Percentiles rank a stretch among this genome's conserved stretches.
phyloP scores from a whole-genome alignment of 192 early-diverging fungal species.

The Entomortierella chlamydospora region DNA sequence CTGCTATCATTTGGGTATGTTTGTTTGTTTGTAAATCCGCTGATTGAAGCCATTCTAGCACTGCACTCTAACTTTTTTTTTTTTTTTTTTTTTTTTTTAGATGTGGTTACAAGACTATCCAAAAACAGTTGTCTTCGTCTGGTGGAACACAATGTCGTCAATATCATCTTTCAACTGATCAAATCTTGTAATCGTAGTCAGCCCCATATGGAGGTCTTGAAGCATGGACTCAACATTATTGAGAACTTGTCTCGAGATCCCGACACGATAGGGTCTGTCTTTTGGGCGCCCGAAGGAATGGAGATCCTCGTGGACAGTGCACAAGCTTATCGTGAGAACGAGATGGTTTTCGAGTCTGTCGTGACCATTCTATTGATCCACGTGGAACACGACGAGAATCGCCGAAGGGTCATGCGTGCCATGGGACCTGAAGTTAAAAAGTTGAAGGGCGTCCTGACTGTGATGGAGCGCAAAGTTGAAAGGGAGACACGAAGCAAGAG shows the following conservation, averaged over 20 bases:
- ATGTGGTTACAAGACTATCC: constrained; percentile 53
- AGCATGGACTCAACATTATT: constrained; percentile 53
- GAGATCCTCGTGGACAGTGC: constrained; percentile 53
- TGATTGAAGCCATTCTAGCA: not conserved
- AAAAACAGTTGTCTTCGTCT: constrained; percentile 55
- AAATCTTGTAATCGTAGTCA: constrained; percentile 54
- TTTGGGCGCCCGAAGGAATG: constrained; percentile 45
- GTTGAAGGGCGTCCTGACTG: constrained; percentile 27
- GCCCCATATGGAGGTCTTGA: constrained; percentile 58
- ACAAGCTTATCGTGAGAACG: constrained; percentile 54
- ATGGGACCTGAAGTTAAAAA: constrained; percentile 43
- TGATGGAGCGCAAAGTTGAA: constrained; percentile 50
- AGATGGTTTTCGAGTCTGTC: constrained; percentile 51
- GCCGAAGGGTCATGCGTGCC: constrained; percentile 11
- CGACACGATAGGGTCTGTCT: constrained; percentile 37
- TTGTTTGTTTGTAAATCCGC: not conserved
- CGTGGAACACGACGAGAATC: constrained; percentile 28
- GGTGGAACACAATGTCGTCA: constrained; percentile 55
- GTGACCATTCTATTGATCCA: constrained; percentile 47
- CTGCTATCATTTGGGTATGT: constrained; percentile 56
- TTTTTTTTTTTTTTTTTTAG: constrained; percentile 2
- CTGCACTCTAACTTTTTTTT: constrained; percentile 1
- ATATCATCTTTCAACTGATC: constrained; percentile 55
- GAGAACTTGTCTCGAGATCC: constrained; percentile 44
- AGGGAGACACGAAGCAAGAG: constrained; percentile 25